Evolutionary conservation across 441 rosid species (phyloP).

Genomic region (Populus hybrid): DNA sequence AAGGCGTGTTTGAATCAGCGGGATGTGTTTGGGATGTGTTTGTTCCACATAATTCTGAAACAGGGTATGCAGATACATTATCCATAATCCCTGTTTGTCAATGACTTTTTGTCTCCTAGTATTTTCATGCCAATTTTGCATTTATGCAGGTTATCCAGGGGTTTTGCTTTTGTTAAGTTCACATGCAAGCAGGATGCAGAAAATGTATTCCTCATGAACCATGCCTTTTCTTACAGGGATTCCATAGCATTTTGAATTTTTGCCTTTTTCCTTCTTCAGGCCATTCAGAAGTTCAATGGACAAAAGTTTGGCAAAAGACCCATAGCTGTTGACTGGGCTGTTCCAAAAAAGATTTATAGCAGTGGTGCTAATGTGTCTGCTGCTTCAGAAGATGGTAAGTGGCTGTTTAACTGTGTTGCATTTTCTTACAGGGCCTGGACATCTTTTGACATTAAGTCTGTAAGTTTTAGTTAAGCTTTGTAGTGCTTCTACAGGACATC

Average conservation of each 20-base stretch:
- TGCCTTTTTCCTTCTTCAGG: conserved; percentile 41
- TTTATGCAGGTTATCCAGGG: conserved; percentile 54
- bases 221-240: conserved; percentile 9
- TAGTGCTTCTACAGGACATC: conserved; percentile 41
- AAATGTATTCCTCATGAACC: conserved; percentile 46
- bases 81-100: conserved; percentile 8
- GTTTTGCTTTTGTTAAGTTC: conserved; percentile 94
- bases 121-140: conserved; percentile 6
- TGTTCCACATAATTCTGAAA: conserved; percentile 69
- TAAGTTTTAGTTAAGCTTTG: conserved; percentile 10
- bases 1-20: conserved; percentile 57
- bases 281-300: conserved; percentile 82
- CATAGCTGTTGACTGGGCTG: conserved; percentile 97
- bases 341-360: conserved; percentile 73
- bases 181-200: conserved; percentile 88
- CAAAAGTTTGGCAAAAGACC: conserved; percentile 69
- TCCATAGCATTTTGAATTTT: conserved; percentile 7
- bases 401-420: conserved; percentile 9
- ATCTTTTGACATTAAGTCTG: not conserved
- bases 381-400: conserved; percentile 61
- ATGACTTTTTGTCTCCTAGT: conserved; percentile 9
- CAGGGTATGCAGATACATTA: conserved; percentile 52
- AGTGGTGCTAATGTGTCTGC: conserved; percentile 42
- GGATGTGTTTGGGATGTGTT: conserved; percentile 94
- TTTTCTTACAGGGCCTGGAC: not conserved